Evolutionary conservation across 73 alveolate species (phyloP).

Genomic region (Paramecium sonneborni): DNA sequence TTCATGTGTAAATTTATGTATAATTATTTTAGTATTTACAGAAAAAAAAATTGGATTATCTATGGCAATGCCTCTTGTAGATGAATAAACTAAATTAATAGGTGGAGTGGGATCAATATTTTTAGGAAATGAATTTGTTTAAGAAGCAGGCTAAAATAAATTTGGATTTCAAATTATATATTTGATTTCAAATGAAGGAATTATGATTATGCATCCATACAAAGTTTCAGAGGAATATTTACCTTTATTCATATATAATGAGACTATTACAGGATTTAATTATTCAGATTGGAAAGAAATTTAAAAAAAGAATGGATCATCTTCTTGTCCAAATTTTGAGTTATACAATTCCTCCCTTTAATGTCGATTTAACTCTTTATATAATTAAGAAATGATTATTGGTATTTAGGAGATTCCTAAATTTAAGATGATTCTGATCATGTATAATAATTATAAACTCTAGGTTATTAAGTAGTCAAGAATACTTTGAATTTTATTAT

Average conservation of each 20-base stretch:
- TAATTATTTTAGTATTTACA: not conserved
- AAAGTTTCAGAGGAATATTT: not conserved
- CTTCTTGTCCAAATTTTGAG: not conserved
- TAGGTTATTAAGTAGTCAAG: not conserved
- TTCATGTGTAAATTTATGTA: not conserved
- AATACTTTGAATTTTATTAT: not conserved
- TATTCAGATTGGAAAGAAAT: not conserved
- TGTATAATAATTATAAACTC: not conserved
- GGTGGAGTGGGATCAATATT: not conserved
- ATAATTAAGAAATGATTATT: not conserved
- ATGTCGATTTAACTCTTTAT: not conserved
- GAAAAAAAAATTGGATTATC: not conserved
- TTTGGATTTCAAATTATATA: not conserved
- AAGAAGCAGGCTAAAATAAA: not conserved
- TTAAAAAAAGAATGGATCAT: not conserved
- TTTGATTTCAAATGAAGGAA: not conserved
- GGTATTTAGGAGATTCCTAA: not conserved
- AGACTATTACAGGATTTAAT: conserved; percentile 18
- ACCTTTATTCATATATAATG: not conserved
- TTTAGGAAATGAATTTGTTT: not conserved
- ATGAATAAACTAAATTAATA: not conserved
- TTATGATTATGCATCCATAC: not conserved
- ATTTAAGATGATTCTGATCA: not conserved
- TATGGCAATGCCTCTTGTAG: not conserved
- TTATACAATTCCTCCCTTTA: not conserved